A percentile compares a stretch with the other conserved stretches of the same genome.
Evolutionary conservation across 208 protist genomes (phyloP).

Genomic region (Crithidia thermophila): DNA sequence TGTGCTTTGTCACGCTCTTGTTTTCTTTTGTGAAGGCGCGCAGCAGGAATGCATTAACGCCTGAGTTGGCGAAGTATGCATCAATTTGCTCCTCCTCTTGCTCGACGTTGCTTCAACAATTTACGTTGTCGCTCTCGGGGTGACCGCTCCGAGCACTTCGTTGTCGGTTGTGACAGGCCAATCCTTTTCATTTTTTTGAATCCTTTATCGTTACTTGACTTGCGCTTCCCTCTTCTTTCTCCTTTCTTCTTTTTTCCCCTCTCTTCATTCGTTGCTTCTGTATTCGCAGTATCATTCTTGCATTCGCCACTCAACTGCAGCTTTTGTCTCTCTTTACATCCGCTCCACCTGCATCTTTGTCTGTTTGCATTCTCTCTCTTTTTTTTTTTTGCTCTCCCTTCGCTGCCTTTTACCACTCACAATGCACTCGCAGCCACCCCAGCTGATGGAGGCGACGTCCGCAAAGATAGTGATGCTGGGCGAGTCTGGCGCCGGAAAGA

Average conservation of each 20-base stretch:
- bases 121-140: no score
- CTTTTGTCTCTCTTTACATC: not conserved
- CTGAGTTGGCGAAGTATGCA: no score
- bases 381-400: not conserved
- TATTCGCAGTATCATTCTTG: not conserved
- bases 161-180: no score
- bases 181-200: no score
- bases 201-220: no score
- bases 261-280: not conserved
- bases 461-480: constrained; percentile 92
- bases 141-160: no score
- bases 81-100: no score
- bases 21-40: no score
- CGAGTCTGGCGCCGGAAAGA: constrained; percentile 91
- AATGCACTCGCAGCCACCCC: constrained; percentile 23
- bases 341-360: constrained; percentile 1
- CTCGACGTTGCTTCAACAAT: no score
- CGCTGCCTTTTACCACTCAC: not conserved
- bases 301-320: not conserved
- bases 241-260: not conserved
- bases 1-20: no score
- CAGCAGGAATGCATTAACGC: no score
- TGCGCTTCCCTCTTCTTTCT: not conserved
- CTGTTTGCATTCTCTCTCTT: not conserved
- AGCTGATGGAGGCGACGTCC: constrained; percentile 46